Evolutionary conservation across 306 rosid species (phyloP), one percentile per base, ranked within the genome.

Genomic region (Acacia confusa): DNA sequence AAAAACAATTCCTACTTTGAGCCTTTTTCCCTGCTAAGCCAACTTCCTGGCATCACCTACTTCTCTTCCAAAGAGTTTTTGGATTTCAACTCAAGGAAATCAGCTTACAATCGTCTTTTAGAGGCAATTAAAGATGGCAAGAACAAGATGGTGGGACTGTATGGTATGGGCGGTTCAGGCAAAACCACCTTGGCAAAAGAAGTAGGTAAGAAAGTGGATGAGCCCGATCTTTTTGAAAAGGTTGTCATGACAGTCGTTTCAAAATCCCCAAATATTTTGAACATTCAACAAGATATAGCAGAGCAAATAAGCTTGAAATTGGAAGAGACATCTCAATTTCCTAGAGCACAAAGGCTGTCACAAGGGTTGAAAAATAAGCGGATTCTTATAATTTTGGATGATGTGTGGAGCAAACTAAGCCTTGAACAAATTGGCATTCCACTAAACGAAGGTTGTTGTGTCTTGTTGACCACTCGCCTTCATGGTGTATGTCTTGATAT

Each of bases 361-460:
- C 0, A 0, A 0, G 34, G 72, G 30, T 43, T 77, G 10, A 25
- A 13, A 12, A 4, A 1, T 9, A 41, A 3, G 9, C 64, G 0
- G 27, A 44, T 7, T 65, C 63, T 77, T 28, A 44, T 77, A 43
- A 77, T 77, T n/a, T n/a, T 77, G 28, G 73, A 77, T 76, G 72
- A 76, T 61, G 71, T 58, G 9, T 60, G 71, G 71, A 34, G 16
- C 2, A 27, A 76, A 1, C 43, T 61, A 8, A 8, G 17, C 43
- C 32, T 61, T 38, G 13, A 60, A 41, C 20, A 16, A 15, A 4
- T 76, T 22, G 79, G 79, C 10, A 76, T 76, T 41, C 44, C 79
- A 1, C 14, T 11, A 1, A 30, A 77, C 6, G 40, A 12, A 43
- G 9, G 41, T 4, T 77, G 80, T 52, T 28, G 55, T 6, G 8